A percentile compares a stretch with the other conserved stretches of the same genome.
Conservation (phyloP, 2,329 filamentous ascomycete species). For the Acrodontium crateriforme region DNA sequence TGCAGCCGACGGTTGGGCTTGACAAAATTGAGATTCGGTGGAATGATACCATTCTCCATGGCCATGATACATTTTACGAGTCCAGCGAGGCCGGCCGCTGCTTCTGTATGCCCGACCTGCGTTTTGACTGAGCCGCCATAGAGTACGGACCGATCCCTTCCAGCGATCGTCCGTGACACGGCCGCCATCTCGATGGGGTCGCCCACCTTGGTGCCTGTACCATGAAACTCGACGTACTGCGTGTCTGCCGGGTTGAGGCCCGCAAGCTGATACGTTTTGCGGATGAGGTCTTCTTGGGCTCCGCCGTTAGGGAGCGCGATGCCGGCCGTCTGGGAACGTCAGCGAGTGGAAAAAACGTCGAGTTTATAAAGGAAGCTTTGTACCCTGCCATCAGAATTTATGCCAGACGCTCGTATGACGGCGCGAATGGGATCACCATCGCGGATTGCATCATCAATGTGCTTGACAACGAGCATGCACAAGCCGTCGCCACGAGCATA, state of each 20-base stretch:
- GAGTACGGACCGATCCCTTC: constrained; percentile 1
- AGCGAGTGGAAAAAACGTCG: background rate
- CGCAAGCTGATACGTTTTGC: background rate
- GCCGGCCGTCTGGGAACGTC: no score
- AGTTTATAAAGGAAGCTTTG: background rate
- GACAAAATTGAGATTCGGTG: background rate
- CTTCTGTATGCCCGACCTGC: constrained; percentile 7
- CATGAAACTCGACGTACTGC: constrained; percentile 10
- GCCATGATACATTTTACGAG: constrained; percentile 2
- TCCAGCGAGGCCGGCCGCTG: constrained; percentile 2
- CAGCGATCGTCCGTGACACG: constrained; percentile 1
- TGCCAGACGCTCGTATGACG: background rate
- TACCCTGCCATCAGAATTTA: background rate
- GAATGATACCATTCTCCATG: background rate
- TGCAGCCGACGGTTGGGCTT: background rate
- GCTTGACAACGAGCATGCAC: background rate
- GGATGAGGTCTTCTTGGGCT: background rate
- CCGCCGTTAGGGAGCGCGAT: constrained; percentile 24
- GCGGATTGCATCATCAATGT: background rate
- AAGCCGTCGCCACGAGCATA: constrained; percentile 36
- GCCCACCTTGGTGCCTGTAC: constrained; percentile 9
- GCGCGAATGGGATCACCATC: background rate
- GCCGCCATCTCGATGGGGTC: constrained; percentile 9
- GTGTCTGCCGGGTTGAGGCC: background rate
- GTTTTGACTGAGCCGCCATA: constrained; percentile 9